Evolutionary conservation across 176 grass and related monocot genomes (phyloP).

Genomic region (Zea luxurians): DNA sequence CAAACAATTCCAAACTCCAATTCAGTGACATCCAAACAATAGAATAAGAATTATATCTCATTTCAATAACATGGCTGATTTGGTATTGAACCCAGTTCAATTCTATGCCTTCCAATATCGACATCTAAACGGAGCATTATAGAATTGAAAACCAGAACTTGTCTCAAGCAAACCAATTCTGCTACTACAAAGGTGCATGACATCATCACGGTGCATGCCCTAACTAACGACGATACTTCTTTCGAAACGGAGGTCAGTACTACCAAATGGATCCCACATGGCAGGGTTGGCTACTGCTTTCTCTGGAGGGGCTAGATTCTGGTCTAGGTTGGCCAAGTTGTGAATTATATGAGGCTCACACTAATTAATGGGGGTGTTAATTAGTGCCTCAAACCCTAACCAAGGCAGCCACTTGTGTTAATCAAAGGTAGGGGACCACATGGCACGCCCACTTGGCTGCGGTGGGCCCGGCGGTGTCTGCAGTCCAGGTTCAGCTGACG

Average conservation of each 20-base stretch:
- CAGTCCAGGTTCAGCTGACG: constrained; percentile 49
- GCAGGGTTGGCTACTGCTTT: background rate
- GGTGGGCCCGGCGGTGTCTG: constrained; percentile 20
- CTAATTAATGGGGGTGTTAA: constrained; percentile 18
- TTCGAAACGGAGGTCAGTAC: background rate
- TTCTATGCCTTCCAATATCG: no score
- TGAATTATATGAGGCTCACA: background rate
- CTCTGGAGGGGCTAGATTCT: constrained; percentile 25
- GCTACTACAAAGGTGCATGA: no score
- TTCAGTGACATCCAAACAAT: no score
- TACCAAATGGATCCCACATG: background rate
- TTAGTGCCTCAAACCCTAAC: constrained; percentile 26
- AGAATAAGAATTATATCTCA: no score
- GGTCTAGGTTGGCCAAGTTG: constrained; percentile 7
- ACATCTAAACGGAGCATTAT: no score
- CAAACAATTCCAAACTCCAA: no score
- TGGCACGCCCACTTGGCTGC: constrained; percentile 28
- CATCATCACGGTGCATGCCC: background rate
- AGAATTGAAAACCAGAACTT: no score
- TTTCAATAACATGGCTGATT: no score
- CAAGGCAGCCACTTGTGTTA: constrained; percentile 36
- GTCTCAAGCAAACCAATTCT: no score
- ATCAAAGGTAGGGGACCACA: background rate
- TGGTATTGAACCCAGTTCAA: no score
- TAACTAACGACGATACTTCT: background rate